Evolutionary conservation across 345 rosid genomes (phyloP).

Genomic region (Populus simonii): DNA sequence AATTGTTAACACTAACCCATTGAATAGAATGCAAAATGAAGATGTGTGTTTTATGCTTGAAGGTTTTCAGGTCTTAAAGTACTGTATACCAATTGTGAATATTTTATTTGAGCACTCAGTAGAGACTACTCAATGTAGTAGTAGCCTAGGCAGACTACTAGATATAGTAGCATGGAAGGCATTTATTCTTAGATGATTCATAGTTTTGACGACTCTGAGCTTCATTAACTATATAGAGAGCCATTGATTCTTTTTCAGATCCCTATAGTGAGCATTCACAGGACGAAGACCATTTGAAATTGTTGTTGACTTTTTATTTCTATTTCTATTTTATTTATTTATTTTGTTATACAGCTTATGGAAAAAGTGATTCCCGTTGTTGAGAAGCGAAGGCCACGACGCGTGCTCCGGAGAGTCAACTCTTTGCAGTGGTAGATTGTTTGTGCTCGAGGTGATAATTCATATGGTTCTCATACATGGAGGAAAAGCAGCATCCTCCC

Average conservation of each 20-base stretch:
- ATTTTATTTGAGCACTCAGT: background rate
- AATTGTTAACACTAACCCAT: background rate
- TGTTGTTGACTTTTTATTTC: background rate
- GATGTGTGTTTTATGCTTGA: background rate
- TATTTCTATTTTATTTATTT: slow-evolving; percentile 2
- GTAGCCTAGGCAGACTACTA: background rate
- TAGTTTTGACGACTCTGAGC: background rate
- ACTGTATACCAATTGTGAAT: background rate
- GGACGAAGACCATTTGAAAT: background rate
- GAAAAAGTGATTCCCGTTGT: slow-evolving; percentile 65
- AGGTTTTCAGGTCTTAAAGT: background rate
- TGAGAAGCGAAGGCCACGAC: slow-evolving; percentile 53
- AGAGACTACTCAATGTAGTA: background rate
- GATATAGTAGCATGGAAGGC: background rate
- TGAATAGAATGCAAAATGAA: background rate
- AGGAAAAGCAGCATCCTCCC: slow-evolving; percentile 3
- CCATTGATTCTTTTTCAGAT: background rate
- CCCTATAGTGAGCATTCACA: background rate
- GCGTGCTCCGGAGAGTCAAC: slow-evolving; percentile 51
- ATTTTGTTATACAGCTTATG: slow-evolving; percentile 51
- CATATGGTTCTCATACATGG: slow-evolving; percentile 6
- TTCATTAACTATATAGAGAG: background rate
- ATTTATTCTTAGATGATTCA: background rate
- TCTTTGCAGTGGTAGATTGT: slow-evolving; percentile 62
- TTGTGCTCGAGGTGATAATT: background rate